Evolutionary conservation across 805 yeast species (phyloP).

Genomic region (Saccharomycopsis fermentans): DNA sequence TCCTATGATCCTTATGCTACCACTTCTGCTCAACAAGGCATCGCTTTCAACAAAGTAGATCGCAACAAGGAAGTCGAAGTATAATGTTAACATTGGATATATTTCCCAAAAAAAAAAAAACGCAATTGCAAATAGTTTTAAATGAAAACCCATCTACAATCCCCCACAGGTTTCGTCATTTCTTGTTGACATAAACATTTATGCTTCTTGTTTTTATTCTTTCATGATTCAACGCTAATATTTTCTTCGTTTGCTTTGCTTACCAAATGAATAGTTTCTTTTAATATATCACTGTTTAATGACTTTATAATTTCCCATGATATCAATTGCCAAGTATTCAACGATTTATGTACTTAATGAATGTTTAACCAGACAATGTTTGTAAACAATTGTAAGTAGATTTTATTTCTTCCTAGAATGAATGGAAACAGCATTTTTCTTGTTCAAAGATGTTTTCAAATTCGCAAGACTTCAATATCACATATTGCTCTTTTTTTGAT

Average conservation of each 20-base stretch:
- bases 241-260: neutral
- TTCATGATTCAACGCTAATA: neutral
- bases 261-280: neutral
- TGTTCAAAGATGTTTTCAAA: no score
- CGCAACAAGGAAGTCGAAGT: slow-evolving; percentile 1
- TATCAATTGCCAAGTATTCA: neutral
- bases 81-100: neutral
- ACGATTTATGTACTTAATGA: no score
- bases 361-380: no score
- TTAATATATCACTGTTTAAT: neutral
- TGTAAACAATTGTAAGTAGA: no score
- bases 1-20: neutral
- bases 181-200: no score
- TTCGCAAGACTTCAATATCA: no score
- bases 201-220: neutral
- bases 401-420: no score
- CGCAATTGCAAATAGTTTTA: neutral
- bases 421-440: no score
- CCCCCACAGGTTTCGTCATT: no score
- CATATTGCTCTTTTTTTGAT: no score
- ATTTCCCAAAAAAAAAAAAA: neutral
- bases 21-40: neutral
- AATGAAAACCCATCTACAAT: no score
- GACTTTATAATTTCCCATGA: neutral
- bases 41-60: neutral